Percentiles rank a stretch among this genome's conserved stretches.
Evolutionary conservation across 2,329 filamentous ascomycete genomes (phyloP).

Genomic region (Botryotinia globosa): DNA sequence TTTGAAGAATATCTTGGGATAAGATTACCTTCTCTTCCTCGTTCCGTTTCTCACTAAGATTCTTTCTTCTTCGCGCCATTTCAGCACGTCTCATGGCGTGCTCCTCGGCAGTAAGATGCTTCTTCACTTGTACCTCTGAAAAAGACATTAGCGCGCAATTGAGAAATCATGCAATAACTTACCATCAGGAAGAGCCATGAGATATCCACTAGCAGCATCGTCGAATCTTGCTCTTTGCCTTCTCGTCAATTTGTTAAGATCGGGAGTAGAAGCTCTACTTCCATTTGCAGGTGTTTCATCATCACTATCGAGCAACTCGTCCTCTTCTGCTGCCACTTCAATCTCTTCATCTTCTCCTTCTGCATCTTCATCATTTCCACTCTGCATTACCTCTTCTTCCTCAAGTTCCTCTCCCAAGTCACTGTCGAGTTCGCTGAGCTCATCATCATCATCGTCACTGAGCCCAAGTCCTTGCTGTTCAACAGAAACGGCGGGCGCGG

Average conservation of each 20-base stretch:
- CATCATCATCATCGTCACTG: constrained; percentile 40
- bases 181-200: constrained; percentile 46
- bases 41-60: constrained; percentile 72
- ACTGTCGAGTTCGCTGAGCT: constrained; percentile 39
- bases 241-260: constrained; percentile 65
- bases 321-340: constrained; percentile 42
- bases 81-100: constrained; percentile 70
- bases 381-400: constrained; percentile 47
- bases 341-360: constrained; percentile 49
- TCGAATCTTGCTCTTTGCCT: constrained; percentile 61
- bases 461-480: constrained; percentile 36
- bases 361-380: constrained; percentile 42
- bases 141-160: constrained; percentile 25
- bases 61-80: constrained; percentile 71
- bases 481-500: constrained; percentile 29
- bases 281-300: constrained; percentile 46
- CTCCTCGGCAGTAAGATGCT: constrained; percentile 70
- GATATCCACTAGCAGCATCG: constrained; percentile 46
- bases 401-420: constrained; percentile 46
- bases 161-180: constrained; percentile 9
- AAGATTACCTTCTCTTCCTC: constrained; percentile 67
- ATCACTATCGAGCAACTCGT: constrained; percentile 36
- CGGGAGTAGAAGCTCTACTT: constrained; percentile 57
- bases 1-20: neutral
- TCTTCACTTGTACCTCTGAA: constrained; percentile 66